These are phyloP conservation scores for Penicillium oxalicum DNA, from an alignment of 2,329 filamentous ascomycete species.

Conservation along the genomic window DNA sequence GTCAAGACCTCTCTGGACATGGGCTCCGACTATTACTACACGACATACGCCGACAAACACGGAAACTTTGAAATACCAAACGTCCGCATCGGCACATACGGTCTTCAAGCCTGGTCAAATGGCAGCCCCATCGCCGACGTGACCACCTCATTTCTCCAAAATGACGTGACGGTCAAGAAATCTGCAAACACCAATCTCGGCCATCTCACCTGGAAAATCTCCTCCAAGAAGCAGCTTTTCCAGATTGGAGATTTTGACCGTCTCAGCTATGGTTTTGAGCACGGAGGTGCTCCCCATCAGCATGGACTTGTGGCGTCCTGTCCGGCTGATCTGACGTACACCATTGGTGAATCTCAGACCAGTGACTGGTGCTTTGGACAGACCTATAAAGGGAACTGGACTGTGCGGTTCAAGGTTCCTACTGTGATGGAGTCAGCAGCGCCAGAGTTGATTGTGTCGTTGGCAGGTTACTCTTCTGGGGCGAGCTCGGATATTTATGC, in stretches of 20 bases:
- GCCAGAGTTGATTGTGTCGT: slow-evolving; percentile 39
- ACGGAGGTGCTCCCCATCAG: slow-evolving; percentile 40
- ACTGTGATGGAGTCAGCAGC: slow-evolving; percentile 10
- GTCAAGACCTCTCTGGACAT: slow-evolving; percentile 45
- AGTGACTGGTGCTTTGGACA: slow-evolving; percentile 49
- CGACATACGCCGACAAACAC: slow-evolving; percentile 39
- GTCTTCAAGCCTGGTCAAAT: slow-evolving; percentile 48
- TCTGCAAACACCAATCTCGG: slow-evolving; percentile 35
- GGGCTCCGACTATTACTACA: slow-evolving; percentile 48
- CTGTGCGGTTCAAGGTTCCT: slow-evolving; percentile 25
- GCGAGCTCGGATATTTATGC: slow-evolving; percentile 38
- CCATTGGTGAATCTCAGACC: slow-evolving; percentile 33
- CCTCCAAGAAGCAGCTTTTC: slow-evolving; percentile 40
- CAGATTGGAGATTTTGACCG: slow-evolving; percentile 48
- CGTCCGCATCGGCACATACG: slow-evolving; percentile 44
- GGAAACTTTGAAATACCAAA: slow-evolving; percentile 43
- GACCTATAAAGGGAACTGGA: slow-evolving; percentile 35
- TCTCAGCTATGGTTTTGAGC: slow-evolving; percentile 41
- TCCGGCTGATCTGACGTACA: slow-evolving; percentile 44
- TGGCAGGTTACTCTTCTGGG: slow-evolving; percentile 44
- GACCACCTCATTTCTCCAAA: slow-evolving; percentile 40
- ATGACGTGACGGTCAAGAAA: slow-evolving; percentile 36
- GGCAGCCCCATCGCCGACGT: slow-evolving; percentile 43
- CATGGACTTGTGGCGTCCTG: slow-evolving; percentile 43
- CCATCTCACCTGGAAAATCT: slow-evolving; percentile 38